These are phyloP conservation scores for Oryza punctata DNA, from an alignment of 176 grass and related monocot genomes.

Conservation along the genomic window DNA sequence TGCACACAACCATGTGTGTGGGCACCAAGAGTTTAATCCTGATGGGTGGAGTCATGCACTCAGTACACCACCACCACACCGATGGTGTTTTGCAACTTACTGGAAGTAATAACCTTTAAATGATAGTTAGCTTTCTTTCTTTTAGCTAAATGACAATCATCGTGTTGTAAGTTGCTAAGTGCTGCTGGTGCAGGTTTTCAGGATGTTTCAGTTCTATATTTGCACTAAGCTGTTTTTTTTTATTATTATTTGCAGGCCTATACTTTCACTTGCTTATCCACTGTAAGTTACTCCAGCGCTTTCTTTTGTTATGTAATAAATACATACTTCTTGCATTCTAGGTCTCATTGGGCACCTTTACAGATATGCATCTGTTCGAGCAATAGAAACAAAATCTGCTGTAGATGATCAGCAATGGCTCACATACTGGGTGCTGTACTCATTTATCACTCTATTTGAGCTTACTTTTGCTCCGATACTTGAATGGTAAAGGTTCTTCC, in stretches of 20 bases:
- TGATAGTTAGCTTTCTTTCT: not conserved
- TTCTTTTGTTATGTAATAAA: not conserved
- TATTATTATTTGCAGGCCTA: slow-evolving; percentile 61
- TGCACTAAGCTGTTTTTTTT: slow-evolving; percentile 33
- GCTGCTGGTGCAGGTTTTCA: not conserved
- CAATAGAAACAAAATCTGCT: slow-evolving; percentile 97
- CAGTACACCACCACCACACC: no score
- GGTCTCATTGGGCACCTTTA: slow-evolving; percentile 14
- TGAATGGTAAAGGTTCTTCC: slow-evolving; percentile 67
- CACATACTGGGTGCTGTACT: slow-evolving; percentile 98
- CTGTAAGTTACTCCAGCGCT: slow-evolving; percentile 63
- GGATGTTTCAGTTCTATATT: slow-evolving; percentile 11
- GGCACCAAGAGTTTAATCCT: no score
- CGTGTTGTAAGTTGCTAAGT: not conserved
- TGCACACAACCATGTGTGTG: no score
- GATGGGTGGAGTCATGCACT: no score
- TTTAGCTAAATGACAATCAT: slow-evolving; percentile 3
- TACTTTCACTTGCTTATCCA: slow-evolving; percentile 91
- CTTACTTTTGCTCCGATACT: slow-evolving; percentile 81
- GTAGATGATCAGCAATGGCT: slow-evolving; percentile 98
- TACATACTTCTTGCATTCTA: slow-evolving; percentile 7
- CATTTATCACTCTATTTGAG: slow-evolving; percentile 95
- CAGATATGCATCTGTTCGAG: slow-evolving; percentile 95
- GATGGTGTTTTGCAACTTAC: not conserved
- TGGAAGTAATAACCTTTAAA: not conserved